Conservation (phyloP, 129 eudicot species). For the Lonicera japonica region DNA sequence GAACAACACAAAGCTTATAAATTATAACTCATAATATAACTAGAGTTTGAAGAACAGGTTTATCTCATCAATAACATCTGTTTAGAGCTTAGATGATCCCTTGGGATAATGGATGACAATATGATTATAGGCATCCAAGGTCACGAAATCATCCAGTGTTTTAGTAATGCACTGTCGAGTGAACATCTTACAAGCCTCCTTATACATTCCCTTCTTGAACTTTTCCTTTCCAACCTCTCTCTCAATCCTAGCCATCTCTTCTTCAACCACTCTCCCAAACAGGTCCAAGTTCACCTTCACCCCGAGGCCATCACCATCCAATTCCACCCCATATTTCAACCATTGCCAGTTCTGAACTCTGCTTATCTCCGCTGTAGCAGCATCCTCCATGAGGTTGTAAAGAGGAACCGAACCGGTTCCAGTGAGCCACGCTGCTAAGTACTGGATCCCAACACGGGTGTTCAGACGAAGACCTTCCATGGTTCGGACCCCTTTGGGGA, state of each 20-base stretch:
- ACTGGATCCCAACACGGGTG: conserved; percentile 91
- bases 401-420: conserved; percentile 90
- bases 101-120: conserved; percentile 67
- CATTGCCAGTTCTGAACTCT: conserved; percentile 98
- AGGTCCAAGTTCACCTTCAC: conserved; percentile 53
- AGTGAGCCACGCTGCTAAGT: conserved; percentile 84
- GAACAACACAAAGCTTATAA: background rate
- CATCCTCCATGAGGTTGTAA: conserved; percentile 95
- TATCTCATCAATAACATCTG: background rate
- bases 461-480: conserved; percentile 86
- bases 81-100: conserved; percentile 58
- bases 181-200: conserved; percentile 70
- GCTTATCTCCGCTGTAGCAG: conserved; percentile 93
- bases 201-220: conserved; percentile 80
- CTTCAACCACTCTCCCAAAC: conserved; percentile 72
- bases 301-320: conserved; percentile 76
- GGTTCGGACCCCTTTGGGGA: conserved; percentile 72
- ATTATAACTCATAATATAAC: conserved; percentile 1
- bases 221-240: conserved; percentile 58
- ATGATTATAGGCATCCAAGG: conserved; percentile 64
- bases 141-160: conserved; percentile 69
- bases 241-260: conserved; percentile 81
- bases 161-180: conserved; percentile 55
- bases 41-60: background rate
- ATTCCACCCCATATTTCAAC: conserved; percentile 63